Evolutionary conservation across 768 basidiomycete genomes (phyloP).

Genomic region (Daedalea quercina): DNA sequence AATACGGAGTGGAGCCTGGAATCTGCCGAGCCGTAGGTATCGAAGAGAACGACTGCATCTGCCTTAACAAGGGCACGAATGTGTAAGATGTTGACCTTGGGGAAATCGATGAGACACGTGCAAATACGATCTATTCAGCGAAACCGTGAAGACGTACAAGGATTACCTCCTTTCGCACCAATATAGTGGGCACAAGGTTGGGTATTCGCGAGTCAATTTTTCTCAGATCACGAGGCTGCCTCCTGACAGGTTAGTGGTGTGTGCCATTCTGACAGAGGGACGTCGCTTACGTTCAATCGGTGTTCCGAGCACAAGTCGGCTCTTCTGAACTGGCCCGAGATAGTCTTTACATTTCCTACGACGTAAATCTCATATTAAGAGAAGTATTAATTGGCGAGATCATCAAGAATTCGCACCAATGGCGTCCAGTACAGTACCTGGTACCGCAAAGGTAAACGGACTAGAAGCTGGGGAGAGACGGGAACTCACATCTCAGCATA

Average conservation of each 20-base stretch:
- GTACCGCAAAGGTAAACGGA: slow-evolving; percentile 8
- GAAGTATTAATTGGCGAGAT: slow-evolving; percentile 4
- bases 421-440: slow-evolving; percentile 84
- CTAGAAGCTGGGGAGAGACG: slow-evolving; percentile 9
- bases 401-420: slow-evolving; percentile 45
- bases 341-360: slow-evolving; percentile 78
- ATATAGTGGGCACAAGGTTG: slow-evolving; percentile 91
- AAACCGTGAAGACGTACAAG: slow-evolving; percentile 45
- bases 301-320: slow-evolving; percentile 85
- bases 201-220: slow-evolving; percentile 95
- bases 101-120: slow-evolving; percentile 5
- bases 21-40: slow-evolving; percentile 83
- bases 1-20: slow-evolving; percentile 84
- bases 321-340: slow-evolving; percentile 86
- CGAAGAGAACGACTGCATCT: slow-evolving; percentile 86
- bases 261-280: background rate
- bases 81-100: slow-evolving; percentile 86
- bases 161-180: slow-evolving; percentile 82
- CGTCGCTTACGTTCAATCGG: slow-evolving; percentile 71
- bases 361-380: slow-evolving; percentile 18
- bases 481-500: slow-evolving; percentile 78
- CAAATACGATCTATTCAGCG: background rate
- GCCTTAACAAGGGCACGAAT: slow-evolving; percentile 94
- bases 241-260: slow-evolving; percentile 13
- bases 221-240: slow-evolving; percentile 87